Evolutionary conservation across 257 asterid genomes (phyloP), one percentile per base, ranked within the genome.

Genomic region (Parsonsia alboflavescens): DNA sequence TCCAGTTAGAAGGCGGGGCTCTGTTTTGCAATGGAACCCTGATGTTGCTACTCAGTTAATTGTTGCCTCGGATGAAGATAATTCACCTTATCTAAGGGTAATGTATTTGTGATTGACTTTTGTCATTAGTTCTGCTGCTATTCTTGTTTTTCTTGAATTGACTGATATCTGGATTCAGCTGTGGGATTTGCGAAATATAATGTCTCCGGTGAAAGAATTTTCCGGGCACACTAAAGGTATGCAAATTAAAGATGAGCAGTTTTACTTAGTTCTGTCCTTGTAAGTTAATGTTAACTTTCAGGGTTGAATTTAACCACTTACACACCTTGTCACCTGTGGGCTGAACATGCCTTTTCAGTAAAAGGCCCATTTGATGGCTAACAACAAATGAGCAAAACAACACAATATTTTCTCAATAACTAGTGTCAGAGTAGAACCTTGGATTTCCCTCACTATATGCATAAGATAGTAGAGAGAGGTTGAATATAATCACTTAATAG

Each of bases 21-120:
- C 98, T 78, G 99, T 90, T 79, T 83, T 94, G 88, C 99, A 94
- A 89, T 94, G 99, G 99, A 82, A 94, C 81, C 99, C 99, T 21
- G 96, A 92, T 71, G 75, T 88, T 82, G 92, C 98, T 22, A 92
- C 98, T 28, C 98, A 92, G 83, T 94, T 94, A 39, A 85, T 92
- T 78, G 98, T 94, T 80, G 97, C 99, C 79, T 92, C 99, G 13
- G 99, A 94, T 84, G 99, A 94, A 77, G 99, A 94, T 76, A 85
- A 75, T 86, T 92, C 98, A 13, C 96, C 99, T 70, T 83, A 96
- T 75, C 95, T 92, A 41, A 84, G 86, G 87, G 99, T 94, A 89
- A 81, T 58, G n/a, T n/a, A 21, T 78, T 49, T 70, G 42, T 17
- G 58, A 54, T 66, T 80, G 57, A 33, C 59, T 41, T 39, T 77